These are phyloP conservation scores for Margaritispora aquatica DNA, from an alignment of 495 filamentous ascomycete species.

Conservation along the genomic window DNA sequence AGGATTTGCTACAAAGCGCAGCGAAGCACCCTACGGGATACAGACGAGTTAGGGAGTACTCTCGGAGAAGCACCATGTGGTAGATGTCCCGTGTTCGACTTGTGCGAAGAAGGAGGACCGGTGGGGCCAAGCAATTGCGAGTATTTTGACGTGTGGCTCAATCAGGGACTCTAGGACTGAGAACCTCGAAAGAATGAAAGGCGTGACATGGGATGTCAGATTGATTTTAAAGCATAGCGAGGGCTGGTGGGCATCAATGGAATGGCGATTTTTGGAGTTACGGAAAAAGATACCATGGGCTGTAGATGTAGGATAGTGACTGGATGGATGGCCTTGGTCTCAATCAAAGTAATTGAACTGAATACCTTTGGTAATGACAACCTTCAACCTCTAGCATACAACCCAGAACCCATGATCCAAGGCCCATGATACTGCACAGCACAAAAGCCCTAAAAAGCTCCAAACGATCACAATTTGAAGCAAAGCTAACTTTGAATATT, in stretches of 20 bases:
- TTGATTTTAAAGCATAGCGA: constrained; percentile 19
- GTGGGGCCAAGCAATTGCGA: constrained; percentile 86
- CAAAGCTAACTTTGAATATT: too few relatives aligned
- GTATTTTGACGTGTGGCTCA: constrained; percentile 83
- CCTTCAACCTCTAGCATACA: too few relatives aligned
- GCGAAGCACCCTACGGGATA: constrained; percentile 31
- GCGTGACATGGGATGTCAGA: too few relatives aligned
- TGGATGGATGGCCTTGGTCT: too few relatives aligned
- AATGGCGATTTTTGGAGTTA: too few relatives aligned
- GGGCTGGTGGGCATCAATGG: constrained; percentile 8
- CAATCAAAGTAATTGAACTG: too few relatives aligned
- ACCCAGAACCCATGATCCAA: too few relatives aligned
- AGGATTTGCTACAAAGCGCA: constrained; percentile 45
- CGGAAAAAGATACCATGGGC: constrained; percentile 23
- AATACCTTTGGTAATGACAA: too few relatives aligned
- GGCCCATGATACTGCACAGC: too few relatives aligned
- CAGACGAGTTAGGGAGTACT: constrained; percentile 25
- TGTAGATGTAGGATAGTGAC: too few relatives aligned
- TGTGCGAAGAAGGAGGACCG: constrained; percentile 82
- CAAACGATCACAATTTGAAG: too few relatives aligned
- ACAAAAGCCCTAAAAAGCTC: too few relatives aligned
- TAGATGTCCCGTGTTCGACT: constrained; percentile 84
- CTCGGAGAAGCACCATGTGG: constrained; percentile 89
- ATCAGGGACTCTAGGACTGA: constrained; percentile 13
- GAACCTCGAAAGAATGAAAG: not conserved